Conservation (phyloP, 2,329 filamentous ascomycete species). For the Incumbomyces lentus region DNA sequence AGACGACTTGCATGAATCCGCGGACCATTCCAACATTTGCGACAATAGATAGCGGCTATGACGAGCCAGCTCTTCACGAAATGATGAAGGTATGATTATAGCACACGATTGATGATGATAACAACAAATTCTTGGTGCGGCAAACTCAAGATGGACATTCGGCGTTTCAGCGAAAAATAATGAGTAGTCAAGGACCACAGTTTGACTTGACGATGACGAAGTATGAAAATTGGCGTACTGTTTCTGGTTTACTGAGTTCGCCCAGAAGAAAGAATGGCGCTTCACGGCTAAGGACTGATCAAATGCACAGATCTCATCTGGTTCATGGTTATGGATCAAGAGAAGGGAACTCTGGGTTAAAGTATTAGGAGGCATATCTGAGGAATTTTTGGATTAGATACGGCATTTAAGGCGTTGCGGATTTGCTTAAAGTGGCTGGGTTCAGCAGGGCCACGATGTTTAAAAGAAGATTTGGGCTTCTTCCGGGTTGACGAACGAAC, state of each 20-base stretch:
- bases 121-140: not conserved
- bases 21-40: constrained; percentile 8
- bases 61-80: constrained; percentile 9
- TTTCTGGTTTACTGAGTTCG: too few relatives aligned
- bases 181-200: constrained; percentile 5
- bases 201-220: constrained; percentile 1
- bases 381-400: too few relatives aligned
- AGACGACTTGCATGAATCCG: not conserved
- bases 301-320: not conserved
- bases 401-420: too few relatives aligned
- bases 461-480: too few relatives aligned
- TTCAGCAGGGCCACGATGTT: too few relatives aligned
- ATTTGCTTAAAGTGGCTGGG: too few relatives aligned
- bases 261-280: too few relatives aligned
- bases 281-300: not conserved
- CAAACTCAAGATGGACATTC: not conserved
- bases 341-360: too few relatives aligned
- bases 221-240: too few relatives aligned
- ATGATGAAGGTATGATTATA: constrained; percentile 41
- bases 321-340: not conserved
- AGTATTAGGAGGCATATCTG: too few relatives aligned
- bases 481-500: too few relatives aligned
- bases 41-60: constrained; percentile 15
- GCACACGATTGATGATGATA: not conserved
- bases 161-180: not conserved